These are phyloP conservation scores for Chaetomium tenue DNA, from an alignment of 495 filamentous ascomycete genomes.

Conservation along the genomic window DNA sequence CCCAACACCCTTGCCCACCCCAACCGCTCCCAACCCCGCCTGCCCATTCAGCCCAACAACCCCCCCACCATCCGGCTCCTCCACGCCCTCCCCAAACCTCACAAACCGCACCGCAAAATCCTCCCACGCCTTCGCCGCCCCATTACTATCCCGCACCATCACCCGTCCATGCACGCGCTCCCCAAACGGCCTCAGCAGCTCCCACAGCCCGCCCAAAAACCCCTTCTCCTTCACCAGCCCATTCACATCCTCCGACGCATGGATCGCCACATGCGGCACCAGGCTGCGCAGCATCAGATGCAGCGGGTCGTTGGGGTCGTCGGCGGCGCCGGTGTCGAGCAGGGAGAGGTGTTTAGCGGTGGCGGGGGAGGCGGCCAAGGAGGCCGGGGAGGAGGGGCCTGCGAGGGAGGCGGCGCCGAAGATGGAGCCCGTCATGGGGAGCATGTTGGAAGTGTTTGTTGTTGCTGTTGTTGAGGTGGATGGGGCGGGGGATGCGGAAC, in stretches of 20 bases:
- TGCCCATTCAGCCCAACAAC: conserved; percentile 29
- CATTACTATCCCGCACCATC: conserved; percentile 83
- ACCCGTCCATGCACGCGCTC: conserved; percentile 85
- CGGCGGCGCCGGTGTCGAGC: conserved; percentile 50
- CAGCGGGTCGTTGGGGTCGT: conserved; percentile 59
- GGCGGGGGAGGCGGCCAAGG: background rate
- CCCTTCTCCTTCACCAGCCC: conserved; percentile 80
- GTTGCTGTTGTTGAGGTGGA: conserved; percentile 54
- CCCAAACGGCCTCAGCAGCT: conserved; percentile 87
- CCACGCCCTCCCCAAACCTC: conserved; percentile 60
- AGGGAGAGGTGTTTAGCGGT: conserved; percentile 41
- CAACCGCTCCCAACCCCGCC: conserved; percentile 55
- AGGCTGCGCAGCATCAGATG: conserved; percentile 79
- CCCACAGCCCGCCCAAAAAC: conserved; percentile 72
- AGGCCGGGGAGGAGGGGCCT: background rate
- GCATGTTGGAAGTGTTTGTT: background rate
- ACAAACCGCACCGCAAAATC: conserved; percentile 88
- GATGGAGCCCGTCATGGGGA: conserved; percentile 42
- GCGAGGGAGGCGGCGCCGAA: conserved; percentile 38
- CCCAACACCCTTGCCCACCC: conserved; percentile 30
- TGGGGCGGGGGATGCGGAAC: conserved; percentile 58
- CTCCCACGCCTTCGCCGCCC: conserved; percentile 76
- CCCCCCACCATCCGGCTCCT: conserved; percentile 45
- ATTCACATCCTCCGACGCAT: conserved; percentile 80
- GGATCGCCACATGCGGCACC: conserved; percentile 80